These are phyloP conservation scores for Pythium rishiriense DNA, from an alignment of 352 stramenopile genomes.

Conservation along the genomic window DNA sequence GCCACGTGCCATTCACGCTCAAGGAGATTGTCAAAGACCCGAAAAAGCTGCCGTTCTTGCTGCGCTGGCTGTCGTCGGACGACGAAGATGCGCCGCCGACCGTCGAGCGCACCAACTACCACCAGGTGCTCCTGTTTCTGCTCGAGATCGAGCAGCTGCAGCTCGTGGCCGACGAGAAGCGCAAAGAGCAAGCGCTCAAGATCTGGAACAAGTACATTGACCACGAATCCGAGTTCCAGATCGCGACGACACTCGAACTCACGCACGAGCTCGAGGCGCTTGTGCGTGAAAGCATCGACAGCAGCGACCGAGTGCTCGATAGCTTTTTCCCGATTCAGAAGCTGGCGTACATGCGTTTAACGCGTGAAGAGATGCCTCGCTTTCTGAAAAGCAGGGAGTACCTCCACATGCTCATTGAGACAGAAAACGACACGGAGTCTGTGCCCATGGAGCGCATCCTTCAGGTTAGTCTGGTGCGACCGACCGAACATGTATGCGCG, in stretches of 20 bases:
- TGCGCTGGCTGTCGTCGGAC: constrained; percentile 74
- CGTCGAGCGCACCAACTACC: constrained; percentile 50
- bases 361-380: constrained; percentile 73
- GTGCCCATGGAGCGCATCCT: constrained; percentile 83
- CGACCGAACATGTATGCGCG: not conserved
- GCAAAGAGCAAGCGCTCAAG: constrained; percentile 71
- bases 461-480: constrained; percentile 33
- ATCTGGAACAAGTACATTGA: constrained; percentile 90
- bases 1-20: constrained; percentile 78
- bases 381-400: constrained; percentile 88
- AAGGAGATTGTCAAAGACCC: constrained; percentile 86
- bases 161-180: constrained; percentile 64
- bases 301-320: constrained; percentile 50
- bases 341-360: constrained; percentile 82
- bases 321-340: constrained; percentile 86
- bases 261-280: constrained; percentile 75
- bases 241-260: constrained; percentile 76
- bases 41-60: constrained; percentile 82
- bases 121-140: constrained; percentile 84
- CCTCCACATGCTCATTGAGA: constrained; percentile 82
- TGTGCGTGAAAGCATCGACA: constrained; percentile 68
- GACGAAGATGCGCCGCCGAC: constrained; percentile 29
- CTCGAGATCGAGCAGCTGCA: constrained; percentile 83
- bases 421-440: constrained; percentile 68
- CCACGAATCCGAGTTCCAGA: constrained; percentile 79